These are phyloP conservation scores for Sedum album DNA, from an alignment of 164 flowering plant genomes.

Conservation along the genomic window DNA sequence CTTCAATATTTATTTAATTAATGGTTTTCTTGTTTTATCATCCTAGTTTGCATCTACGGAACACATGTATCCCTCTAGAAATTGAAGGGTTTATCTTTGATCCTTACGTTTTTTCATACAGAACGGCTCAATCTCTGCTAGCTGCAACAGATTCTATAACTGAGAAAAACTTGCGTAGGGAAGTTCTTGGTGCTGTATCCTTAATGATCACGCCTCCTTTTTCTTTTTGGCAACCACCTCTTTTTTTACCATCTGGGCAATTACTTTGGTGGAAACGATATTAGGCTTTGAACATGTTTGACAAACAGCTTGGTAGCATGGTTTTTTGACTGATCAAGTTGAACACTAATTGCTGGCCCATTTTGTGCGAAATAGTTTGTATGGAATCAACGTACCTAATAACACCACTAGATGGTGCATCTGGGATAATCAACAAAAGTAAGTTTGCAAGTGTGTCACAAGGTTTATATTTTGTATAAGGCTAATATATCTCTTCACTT, in stretches of 20 bases:
- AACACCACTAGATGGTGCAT: background rate
- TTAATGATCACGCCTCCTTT: conserved; percentile 15
- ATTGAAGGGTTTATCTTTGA: background rate
- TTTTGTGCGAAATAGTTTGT: background rate
- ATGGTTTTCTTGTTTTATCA: background rate
- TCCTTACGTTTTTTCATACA: conserved; percentile 22
- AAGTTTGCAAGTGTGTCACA: background rate
- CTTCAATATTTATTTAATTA: too few relatives aligned
- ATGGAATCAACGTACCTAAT: background rate
- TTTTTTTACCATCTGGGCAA: background rate
- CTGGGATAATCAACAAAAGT: background rate
- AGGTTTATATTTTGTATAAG: background rate
- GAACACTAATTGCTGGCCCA: background rate
- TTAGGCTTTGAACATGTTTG: too few relatives aligned
- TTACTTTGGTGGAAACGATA: background rate
- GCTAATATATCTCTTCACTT: background rate
- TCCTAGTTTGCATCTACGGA: background rate
- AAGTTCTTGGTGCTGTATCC: conserved; percentile 89
- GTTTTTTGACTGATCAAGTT: background rate
- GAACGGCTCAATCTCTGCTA: conserved; percentile 86
- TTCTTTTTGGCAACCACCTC: too few relatives aligned
- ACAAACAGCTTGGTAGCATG: background rate
- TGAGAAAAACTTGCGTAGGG: conserved; percentile 83
- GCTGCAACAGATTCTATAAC: conserved; percentile 60
- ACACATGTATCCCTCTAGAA: background rate